A percentile compares a stretch with the other conserved stretches of the same genome.
phyloP scores from a whole-genome alignment of 805 yeast species.

The Yarrowia sp. region DNA sequence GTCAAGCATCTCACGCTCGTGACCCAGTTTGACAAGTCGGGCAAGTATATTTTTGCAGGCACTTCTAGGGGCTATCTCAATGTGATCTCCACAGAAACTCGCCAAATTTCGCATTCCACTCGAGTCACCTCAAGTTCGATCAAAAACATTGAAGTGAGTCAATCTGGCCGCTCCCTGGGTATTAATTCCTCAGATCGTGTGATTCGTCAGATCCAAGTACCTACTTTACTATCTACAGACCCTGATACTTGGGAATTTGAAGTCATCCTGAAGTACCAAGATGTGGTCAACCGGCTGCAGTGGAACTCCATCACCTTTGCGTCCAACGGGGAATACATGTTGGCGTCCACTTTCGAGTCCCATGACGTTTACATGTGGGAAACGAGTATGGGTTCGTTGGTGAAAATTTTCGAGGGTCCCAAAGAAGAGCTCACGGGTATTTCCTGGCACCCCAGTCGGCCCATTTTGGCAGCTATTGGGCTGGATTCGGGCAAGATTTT shows the following conservation, averaged over 20 bases:
- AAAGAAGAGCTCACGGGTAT: constrained; percentile 85
- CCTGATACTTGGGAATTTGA: constrained; percentile 60
- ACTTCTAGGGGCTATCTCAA: constrained; percentile 82
- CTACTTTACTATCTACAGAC: constrained; percentile 47
- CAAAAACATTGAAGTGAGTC: constrained; percentile 75
- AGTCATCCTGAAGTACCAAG: constrained; percentile 83
- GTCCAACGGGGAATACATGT: constrained; percentile 78
- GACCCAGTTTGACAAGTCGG: constrained; percentile 60
- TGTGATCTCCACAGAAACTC: constrained; percentile 49
- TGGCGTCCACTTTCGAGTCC: constrained; percentile 87
- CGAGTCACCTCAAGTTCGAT: constrained; percentile 74
- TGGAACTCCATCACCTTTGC: constrained; percentile 86
- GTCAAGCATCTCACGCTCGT: constrained; percentile 57
- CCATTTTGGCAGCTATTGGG: constrained; percentile 82
- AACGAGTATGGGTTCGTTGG: constrained; percentile 82
- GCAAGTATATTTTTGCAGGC: constrained; percentile 69
- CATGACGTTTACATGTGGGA: constrained; percentile 95
- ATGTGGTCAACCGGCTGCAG: constrained; percentile 83
- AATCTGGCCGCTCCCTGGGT: constrained; percentile 55
- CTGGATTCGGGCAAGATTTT: constrained; percentile 82
- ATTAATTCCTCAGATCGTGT: constrained; percentile 49
- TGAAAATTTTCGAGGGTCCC: constrained; percentile 88
- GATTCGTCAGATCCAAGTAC: constrained; percentile 47
- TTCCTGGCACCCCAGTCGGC: constrained; percentile 81
- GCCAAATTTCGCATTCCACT: constrained; percentile 55